Evolutionary conservation across 768 basidiomycete genomes (phyloP), one percentile per base, ranked within the genome.

Genomic region (Phanerodontia chrysosporium): DNA sequence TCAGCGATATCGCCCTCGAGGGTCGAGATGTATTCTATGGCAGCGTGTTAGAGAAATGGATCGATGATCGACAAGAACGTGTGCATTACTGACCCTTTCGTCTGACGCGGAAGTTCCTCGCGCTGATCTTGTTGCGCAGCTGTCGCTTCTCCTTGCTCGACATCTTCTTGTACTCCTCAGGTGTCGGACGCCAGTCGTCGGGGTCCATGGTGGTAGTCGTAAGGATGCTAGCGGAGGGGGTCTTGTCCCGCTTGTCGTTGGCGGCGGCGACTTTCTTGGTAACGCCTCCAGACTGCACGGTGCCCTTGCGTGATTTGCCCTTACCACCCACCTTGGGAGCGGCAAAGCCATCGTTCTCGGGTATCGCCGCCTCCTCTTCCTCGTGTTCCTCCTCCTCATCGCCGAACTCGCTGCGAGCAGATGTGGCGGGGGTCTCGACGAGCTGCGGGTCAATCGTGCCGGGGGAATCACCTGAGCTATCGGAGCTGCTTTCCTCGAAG

Each of bases 81-180:
- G 39, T 18, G 39, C 39, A 18, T 14, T 35, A 42, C 73, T 49
- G 28, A 90, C 92, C 95, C 78, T 98, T 98, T 72, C 95, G 80
- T 36, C 96, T 77, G 28, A 94, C 91, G n/a, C 96, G 81, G 75
- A 98, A 98, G 70, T 96, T 97, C 55, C 95, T 77, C 0, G 96
- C 96, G 64, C 87, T 89, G 65, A 98, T 94, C 85, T 99, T 99
- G 77, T 99, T 99, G 52, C 96, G 73, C 45, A 98, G 76, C 72
- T 98, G 96, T 9, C 97, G 77, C 74, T 98, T 98, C 78, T 98
- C 95, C 76, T 96, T 98, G 67, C 86, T 89, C 5, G 85, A 85
- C 83, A 99, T 90, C 73, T 93, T 98, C 69, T 91, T 87, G 76
- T 98, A 97, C 62, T 95, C 94, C 64, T 97, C 96, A 0, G 94